These are phyloP conservation scores for Posidonia australis DNA, from an alignment of 106 monocot genomes.

Conservation along the genomic window DNA sequence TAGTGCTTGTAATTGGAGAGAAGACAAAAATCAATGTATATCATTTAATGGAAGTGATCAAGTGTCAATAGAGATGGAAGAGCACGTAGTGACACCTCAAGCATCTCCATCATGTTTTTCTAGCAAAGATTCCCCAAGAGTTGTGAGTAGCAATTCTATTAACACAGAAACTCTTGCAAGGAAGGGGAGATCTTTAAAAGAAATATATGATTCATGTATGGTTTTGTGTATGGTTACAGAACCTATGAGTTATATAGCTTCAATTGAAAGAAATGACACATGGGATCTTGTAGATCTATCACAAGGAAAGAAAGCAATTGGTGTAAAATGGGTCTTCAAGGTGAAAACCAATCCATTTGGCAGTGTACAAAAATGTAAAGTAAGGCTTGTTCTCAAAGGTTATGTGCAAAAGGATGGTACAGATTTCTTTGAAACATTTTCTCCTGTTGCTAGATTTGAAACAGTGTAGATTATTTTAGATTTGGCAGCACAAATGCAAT, in stretches of 20 bases:
- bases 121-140: background rate
- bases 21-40: background rate
- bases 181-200: conserved; percentile 1
- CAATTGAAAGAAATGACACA: conserved; percentile 4
- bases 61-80: background rate
- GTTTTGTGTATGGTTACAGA: conserved; percentile 8
- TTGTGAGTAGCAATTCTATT: background rate
- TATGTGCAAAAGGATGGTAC: background rate
- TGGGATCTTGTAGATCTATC: conserved; percentile 4
- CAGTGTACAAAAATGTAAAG: background rate
- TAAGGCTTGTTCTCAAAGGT: conserved; percentile 3
- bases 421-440: too few species aligned
- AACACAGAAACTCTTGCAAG: background rate
- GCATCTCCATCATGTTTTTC: too few species aligned
- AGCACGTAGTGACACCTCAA: background rate
- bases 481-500: too few species aligned
- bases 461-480: too few species aligned
- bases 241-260: background rate
- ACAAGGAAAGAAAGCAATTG: background rate
- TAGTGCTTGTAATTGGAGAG: background rate
- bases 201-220: background rate
- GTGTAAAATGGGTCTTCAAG: too few species aligned
- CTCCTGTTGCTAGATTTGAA: too few species aligned
- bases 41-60: too few species aligned
- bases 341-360: too few species aligned